These are phyloP conservation scores for Musa schizocarpa DNA, from an alignment of 176 grass and related monocot species.

Conservation along the genomic window DNA sequence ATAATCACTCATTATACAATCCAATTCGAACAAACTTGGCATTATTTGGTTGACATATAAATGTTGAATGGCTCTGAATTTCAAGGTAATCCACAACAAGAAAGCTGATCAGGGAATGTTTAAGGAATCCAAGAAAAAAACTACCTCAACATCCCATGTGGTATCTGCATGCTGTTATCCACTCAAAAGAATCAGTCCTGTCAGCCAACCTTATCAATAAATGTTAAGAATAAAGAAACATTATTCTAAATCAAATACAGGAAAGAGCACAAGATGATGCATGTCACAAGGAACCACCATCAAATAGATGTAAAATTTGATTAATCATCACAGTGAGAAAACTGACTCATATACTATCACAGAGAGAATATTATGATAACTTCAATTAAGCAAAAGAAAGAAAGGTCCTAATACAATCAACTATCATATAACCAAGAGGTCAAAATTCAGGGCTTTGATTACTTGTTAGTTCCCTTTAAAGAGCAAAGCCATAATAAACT, in stretches of 20 bases:
- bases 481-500: no score
- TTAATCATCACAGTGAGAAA: not conserved
- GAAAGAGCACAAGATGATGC: not conserved
- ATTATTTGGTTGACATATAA: no score
- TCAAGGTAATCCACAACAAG: not conserved
- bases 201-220: constrained; percentile 73
- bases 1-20: no score
- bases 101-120: constrained; percentile 18
- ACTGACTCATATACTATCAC: not conserved
- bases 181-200: constrained; percentile 76
- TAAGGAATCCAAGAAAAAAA: not conserved
- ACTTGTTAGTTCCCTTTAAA: no score
- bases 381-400: no score
- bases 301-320: not conserved
- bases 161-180: constrained; percentile 62
- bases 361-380: not conserved
- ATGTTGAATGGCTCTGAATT: no score
- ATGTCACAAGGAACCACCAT: not conserved
- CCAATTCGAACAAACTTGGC: no score
- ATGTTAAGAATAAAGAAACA: constrained; percentile 38
- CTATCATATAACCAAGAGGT: no score
- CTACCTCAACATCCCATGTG: constrained; percentile 58
- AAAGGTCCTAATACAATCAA: no score
- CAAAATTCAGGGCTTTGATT: no score
- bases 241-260: not conserved